These are phyloP conservation scores for Athelia sp. DNA, from an alignment of 1,284 basidiomycete species.

Conservation along the genomic window DNA sequence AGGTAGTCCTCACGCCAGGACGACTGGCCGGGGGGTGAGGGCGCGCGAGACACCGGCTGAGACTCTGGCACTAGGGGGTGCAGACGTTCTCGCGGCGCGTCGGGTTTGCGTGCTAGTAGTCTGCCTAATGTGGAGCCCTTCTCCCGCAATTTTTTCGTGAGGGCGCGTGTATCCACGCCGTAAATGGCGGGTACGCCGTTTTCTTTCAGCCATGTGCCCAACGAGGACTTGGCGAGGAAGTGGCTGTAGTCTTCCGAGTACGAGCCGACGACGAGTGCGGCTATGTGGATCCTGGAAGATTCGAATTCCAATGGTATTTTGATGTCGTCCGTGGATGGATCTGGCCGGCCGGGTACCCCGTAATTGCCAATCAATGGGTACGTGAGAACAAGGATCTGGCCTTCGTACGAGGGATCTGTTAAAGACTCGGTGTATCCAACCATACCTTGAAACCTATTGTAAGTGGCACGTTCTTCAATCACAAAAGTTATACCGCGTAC, in stretches of 20 bases:
- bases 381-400: constrained; percentile 96
- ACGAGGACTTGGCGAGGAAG: constrained; percentile 86
- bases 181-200: constrained; percentile 93
- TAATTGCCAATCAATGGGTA: constrained; percentile 98
- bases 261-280: constrained; percentile 90
- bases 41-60: constrained; percentile 42
- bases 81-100: constrained; percentile 30
- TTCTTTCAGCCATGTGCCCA: constrained; percentile 94
- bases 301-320: constrained; percentile 74
- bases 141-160: constrained; percentile 95
- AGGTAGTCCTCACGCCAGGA: constrained; percentile 82
- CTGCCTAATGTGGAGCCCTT: constrained; percentile 91
- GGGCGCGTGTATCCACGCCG: constrained; percentile 94
- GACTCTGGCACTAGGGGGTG: constrained; percentile 28
- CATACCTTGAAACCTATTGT: constrained; percentile 66
- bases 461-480: constrained; percentile 5
- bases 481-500: constrained; percentile 48
- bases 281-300: constrained; percentile 90
- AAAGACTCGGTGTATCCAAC: constrained; percentile 98
- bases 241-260: constrained; percentile 96
- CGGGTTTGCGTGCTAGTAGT: constrained; percentile 60
- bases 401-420: constrained; percentile 98
- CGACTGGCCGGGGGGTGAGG: constrained; percentile 44
- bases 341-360: constrained; percentile 84
- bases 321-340: constrained; percentile 53